A percentile compares a stretch with the other conserved stretches of the same genome.
These are phyloP conservation scores for Aspergillus flavus DNA, from an alignment of 2,329 filamentous ascomycete species.

Conservation along the genomic window DNA sequence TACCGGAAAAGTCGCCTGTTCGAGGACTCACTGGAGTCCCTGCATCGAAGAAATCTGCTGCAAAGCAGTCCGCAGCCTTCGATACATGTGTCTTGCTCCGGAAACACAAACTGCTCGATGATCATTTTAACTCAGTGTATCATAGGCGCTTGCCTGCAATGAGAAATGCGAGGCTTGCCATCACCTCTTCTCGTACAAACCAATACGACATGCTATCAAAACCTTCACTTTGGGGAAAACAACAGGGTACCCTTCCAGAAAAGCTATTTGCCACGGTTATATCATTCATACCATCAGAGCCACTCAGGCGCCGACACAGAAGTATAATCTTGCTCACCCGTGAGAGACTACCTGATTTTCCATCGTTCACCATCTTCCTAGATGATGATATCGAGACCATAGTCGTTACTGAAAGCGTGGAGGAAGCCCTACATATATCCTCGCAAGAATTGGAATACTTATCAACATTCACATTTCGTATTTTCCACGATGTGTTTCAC, in stretches of 20 bases:
- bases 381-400: slow-evolving; percentile 63
- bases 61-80: slow-evolving; percentile 88
- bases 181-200: slow-evolving; percentile 75
- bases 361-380: slow-evolving; percentile 72
- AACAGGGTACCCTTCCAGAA: slow-evolving; percentile 49
- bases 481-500: slow-evolving; percentile 86
- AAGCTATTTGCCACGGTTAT: slow-evolving; percentile 66
- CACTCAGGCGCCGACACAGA: slow-evolving; percentile 61
- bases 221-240: slow-evolving; percentile 69
- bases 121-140: slow-evolving; percentile 73
- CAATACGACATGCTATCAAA: slow-evolving; percentile 79
- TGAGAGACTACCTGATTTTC: slow-evolving; percentile 63
- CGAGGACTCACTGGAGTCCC: slow-evolving; percentile 65
- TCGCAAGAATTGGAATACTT: slow-evolving; percentile 57
- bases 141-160: slow-evolving; percentile 73
- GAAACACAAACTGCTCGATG: slow-evolving; percentile 68
- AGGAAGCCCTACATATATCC: slow-evolving; percentile 30
- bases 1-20: slow-evolving; percentile 76
- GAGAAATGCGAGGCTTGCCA: slow-evolving; percentile 82
- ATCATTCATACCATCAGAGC: slow-evolving; percentile 57
- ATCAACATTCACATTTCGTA: slow-evolving; percentile 70
- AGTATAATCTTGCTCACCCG: slow-evolving; percentile 74
- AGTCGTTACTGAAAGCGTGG: slow-evolving; percentile 55
- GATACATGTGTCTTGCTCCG: slow-evolving; percentile 74
- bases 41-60: slow-evolving; percentile 70